Conservation (phyloP, 2,329 filamentous ascomycete species). For the Colletotrichum somersetense region DNA sequence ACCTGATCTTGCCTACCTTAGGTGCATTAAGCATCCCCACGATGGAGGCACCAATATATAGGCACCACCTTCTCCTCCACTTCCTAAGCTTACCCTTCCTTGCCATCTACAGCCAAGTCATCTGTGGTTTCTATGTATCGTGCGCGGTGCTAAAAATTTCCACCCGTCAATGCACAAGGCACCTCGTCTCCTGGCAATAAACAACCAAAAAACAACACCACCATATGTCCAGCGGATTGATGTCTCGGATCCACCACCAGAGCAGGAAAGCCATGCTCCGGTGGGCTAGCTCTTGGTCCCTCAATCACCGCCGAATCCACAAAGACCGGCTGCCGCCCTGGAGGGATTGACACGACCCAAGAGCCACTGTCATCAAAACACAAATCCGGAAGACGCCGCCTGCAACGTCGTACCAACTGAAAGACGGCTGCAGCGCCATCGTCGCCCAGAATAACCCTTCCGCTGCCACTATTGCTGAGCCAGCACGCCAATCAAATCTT, state of each 20-base stretch:
- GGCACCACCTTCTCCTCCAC: neutral
- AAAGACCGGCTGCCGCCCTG: neutral
- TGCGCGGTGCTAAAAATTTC: conserved; percentile 30
- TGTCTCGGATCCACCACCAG: neutral
- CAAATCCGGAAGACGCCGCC: conserved; percentile 26
- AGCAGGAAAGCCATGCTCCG: neutral
- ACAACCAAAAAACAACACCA: neutral
- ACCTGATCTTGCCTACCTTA: neutral
- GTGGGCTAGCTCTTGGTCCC: neutral
- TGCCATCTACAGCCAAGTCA: neutral
- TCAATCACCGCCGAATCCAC: neutral
- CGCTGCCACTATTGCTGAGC: conserved; percentile 2
- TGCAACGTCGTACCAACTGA: conserved; percentile 31
- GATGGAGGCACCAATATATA: neutral
- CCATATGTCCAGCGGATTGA: neutral
- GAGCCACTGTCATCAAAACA: neutral
- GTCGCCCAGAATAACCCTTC: neutral
- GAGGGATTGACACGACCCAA: neutral
- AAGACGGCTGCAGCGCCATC: neutral
- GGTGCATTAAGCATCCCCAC: neutral
- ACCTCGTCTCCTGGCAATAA: conserved; percentile 3
- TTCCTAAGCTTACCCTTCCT: neutral
- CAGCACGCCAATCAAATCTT: conserved; percentile 13
- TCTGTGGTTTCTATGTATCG: conserved; percentile 1
- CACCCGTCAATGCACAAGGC: conserved; percentile 34